Evolutionary conservation across 345 rosid species (phyloP).

Genomic region (Geranium rotundifolium): DNA sequence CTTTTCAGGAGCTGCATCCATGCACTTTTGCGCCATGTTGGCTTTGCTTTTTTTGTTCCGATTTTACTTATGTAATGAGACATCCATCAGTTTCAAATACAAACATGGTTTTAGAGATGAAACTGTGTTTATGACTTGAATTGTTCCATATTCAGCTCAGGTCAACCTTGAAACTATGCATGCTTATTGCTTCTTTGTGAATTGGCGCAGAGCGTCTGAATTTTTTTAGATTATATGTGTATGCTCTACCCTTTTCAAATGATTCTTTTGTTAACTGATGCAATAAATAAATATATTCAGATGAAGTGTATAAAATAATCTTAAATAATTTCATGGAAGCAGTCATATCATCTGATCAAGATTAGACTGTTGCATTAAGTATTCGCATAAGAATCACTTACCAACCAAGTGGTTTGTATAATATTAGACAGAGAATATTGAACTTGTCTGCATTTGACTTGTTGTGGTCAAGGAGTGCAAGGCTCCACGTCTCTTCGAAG

Average conservation of each 20-base stretch:
- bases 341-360: neutral
- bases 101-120: neutral
- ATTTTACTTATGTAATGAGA: too few species aligned
- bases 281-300: too few species aligned
- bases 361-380: neutral
- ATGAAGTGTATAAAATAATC: too few species aligned
- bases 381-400: neutral
- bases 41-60: too few species aligned
- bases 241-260: too few species aligned
- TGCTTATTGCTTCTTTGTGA: neutral
- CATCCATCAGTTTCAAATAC: too few species aligned
- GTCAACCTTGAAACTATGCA: neutral
- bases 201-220: neutral
- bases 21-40: too few species aligned
- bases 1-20: neutral
- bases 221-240: neutral
- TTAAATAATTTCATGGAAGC: too few species aligned
- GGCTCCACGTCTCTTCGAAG: neutral
- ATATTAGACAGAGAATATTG: too few species aligned
- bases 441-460: neutral
- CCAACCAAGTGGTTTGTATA: too few species aligned
- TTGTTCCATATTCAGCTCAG: neutral
- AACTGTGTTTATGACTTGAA: neutral
- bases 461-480: neutral
- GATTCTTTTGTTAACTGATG: too few species aligned